Evolutionary conservation across 257 asterid genomes (phyloP), one percentile per base, ranked within the genome.

Genomic region (Echites panduratus): DNA sequence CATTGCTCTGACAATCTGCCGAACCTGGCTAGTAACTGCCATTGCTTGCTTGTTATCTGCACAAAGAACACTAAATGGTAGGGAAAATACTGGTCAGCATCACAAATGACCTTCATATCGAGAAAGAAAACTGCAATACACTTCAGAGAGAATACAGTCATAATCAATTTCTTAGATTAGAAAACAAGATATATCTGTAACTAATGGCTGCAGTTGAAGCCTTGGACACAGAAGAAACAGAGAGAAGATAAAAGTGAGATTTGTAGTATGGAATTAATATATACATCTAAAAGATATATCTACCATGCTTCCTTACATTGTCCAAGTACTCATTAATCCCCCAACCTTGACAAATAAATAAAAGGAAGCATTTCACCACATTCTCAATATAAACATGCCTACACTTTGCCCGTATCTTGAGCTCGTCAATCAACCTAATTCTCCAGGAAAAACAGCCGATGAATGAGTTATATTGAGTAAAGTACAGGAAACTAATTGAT

Each of bases 1-100:
- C 97, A 95, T 92, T 53, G 99, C 98, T 77, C 96, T 83, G 11
- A 96, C 96, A 54, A 95, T 84, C 82, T 90, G 99, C 92, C 91
- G 98, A 75, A 95, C 77, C 88, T 92, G 99, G 80, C 98, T 95
- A 81, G 90, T 95, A 79, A 92, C 98, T 12, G 98, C 89, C 53
- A 85, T 87, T 35, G 99, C 98, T 84, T 92, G 96, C 79, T 88
- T 90, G 76, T 86, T 90, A 79, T 92, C 96, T 79, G 86, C 98
- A 75, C 99, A 95, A n/a, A 90, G 92, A 76, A 95, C 82, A 66
- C 98, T 95, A 86, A 19, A 38, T 20, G 14, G 49, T 44, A 64
- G 49, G 24, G 38, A 20, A 24, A 64, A 8, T 7, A 20, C 14
- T 19, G 22, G 10, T 64, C 49, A 64, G 26, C 49, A 64, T 8